These are phyloP conservation scores for Skeletonema marinoi DNA, from an alignment of 108 stramenopile species.

Conservation along the genomic window DNA sequence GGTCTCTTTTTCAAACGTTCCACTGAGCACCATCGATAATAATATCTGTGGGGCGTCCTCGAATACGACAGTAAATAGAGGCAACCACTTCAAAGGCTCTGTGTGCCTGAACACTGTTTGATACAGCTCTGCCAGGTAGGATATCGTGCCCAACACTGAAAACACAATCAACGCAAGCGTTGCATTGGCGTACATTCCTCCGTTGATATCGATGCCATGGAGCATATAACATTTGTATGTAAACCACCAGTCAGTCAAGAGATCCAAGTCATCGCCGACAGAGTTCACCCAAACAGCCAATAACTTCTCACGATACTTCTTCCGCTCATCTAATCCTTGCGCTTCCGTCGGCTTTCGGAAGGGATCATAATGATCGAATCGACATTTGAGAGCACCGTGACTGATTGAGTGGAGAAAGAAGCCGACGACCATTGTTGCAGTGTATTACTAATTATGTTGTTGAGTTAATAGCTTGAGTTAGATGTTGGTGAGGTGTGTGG, in stretches of 20 bases:
- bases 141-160: slow-evolving; percentile 7
- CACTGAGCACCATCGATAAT: slow-evolving; percentile 19
- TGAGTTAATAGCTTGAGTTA: too few relatives aligned
- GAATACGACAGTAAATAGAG: slow-evolving; percentile 19
- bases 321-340: slow-evolving; percentile 5
- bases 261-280: slow-evolving; percentile 16
- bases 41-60: slow-evolving; percentile 31
- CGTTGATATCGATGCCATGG: slow-evolving; percentile 5
- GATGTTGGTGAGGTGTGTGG: too few relatives aligned
- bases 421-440: slow-evolving; percentile 19
- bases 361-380: slow-evolving; percentile 17
- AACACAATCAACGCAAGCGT: slow-evolving; percentile 19
- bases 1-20: not conserved
- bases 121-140: slow-evolving; percentile 18
- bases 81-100: slow-evolving; percentile 9
- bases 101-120: slow-evolving; percentile 16
- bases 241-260: slow-evolving; percentile 31
- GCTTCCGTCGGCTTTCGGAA: slow-evolving; percentile 6
- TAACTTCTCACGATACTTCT: slow-evolving; percentile 16
- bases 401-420: slow-evolving; percentile 10
- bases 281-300: slow-evolving; percentile 19
- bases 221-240: not conserved
- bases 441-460: too few relatives aligned
- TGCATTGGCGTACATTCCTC: slow-evolving; percentile 15
- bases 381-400: slow-evolving; percentile 6